Evolutionary conservation across 257 asterid species (phyloP).

Genomic region (Capsicum rhomboideum): DNA sequence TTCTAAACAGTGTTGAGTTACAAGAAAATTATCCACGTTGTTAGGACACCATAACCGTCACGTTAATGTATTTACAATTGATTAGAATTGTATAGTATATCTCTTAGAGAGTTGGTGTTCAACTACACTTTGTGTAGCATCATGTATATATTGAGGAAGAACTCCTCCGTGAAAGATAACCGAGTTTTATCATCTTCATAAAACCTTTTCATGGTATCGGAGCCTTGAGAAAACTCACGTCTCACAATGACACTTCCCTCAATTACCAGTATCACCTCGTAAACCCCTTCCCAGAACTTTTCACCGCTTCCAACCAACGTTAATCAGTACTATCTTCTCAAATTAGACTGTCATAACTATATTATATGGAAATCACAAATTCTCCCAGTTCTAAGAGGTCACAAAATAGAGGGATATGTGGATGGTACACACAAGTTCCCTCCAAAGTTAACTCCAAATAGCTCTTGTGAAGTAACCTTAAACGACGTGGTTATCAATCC

Average conservation of each 20-base stretch:
- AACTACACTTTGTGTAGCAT: neutral
- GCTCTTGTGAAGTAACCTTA: neutral
- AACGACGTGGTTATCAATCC: no score
- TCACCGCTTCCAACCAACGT: neutral
- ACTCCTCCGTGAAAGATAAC: neutral
- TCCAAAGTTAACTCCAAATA: neutral
- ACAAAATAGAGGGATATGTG: neutral
- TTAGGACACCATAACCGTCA: no score
- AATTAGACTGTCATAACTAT: neutral
- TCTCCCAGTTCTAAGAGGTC: neutral
- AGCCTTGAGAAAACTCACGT: neutral
- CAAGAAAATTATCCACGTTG: no score
- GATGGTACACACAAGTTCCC: neutral
- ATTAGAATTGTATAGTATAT: no score
- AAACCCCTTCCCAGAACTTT: neutral
- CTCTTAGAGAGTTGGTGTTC: neutral
- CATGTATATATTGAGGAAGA: no score
- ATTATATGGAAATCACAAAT: neutral
- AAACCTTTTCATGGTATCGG: neutral
- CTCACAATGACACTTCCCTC: neutral
- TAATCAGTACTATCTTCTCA: neutral
- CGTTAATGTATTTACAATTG: no score
- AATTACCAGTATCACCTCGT: neutral
- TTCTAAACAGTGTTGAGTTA: no score
- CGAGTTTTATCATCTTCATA: neutral